Evolutionary conservation across 75 land plant species (phyloP).

Genomic region (Larix kaempferi): DNA sequence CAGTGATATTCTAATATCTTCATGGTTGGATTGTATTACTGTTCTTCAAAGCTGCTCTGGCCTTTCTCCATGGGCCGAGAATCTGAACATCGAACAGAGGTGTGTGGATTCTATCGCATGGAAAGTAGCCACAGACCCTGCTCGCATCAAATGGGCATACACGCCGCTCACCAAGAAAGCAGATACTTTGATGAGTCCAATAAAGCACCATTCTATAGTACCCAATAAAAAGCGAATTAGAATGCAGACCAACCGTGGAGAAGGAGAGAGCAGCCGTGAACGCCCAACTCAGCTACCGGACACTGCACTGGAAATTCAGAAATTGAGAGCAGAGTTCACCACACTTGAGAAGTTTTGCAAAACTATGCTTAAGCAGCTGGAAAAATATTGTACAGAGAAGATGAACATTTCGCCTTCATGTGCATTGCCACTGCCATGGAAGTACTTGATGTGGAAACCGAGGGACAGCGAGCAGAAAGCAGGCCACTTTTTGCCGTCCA

Average conservation of each 20-base stretch:
- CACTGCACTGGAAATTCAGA: background rate
- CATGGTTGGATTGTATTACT: conserved; percentile 55
- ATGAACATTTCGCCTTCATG: too few relatives aligned
- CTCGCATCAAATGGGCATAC: background rate
- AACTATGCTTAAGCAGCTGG: background rate
- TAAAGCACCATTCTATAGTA: background rate
- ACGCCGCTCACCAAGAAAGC: background rate
- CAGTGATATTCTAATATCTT: conserved; percentile 41
- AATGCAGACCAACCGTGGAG: background rate
- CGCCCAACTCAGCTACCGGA: background rate
- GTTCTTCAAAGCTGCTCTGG: conserved; percentile 57
- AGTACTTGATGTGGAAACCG: too few relatives aligned
- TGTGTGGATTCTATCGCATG: conserved; percentile 73
- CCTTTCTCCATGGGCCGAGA: conserved; percentile 71
- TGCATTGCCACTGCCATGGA: too few relatives aligned
- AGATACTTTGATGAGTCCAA: background rate
- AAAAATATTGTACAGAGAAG: too few relatives aligned
- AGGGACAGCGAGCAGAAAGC: too few relatives aligned
- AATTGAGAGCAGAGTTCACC: background rate
- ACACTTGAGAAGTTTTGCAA: background rate
- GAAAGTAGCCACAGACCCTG: conserved; percentile 31
- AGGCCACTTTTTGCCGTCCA: too few relatives aligned
- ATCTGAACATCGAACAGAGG: conserved; percentile 52
- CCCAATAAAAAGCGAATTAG: background rate
- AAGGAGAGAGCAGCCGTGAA: background rate